Percentiles rank a stretch among this genome's conserved stretches.
phyloP scores from a whole-genome alignment of 805 yeast species.

The Barnettozyma wickerhamii region DNA sequence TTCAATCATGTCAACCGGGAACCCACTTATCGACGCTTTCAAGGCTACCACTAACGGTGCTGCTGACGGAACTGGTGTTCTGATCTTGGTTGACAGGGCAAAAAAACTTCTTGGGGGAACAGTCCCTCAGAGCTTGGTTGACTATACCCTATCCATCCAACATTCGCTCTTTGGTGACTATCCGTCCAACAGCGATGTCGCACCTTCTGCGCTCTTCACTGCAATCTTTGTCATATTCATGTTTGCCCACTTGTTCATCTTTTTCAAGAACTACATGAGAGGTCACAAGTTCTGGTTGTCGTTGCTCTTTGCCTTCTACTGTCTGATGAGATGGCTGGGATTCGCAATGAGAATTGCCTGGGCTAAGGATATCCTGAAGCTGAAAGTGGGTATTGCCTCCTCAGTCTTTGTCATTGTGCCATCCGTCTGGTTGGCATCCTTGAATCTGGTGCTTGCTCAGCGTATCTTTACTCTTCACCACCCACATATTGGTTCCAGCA shows the following conservation, averaged over 20 bases:
- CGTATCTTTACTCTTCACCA: constrained; percentile 75
- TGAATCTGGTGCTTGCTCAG: constrained; percentile 64
- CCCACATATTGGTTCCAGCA: constrained; percentile 59
- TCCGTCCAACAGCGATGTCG: constrained; percentile 48
- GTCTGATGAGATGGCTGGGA: constrained; percentile 51
- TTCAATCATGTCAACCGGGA: not conserved
- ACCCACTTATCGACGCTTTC: constrained; percentile 13
- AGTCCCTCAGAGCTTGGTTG: constrained; percentile 38
- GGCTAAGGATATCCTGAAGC: constrained; percentile 45
- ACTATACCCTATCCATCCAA: constrained; percentile 37
- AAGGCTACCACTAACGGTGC: constrained; percentile 35
- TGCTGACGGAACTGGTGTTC: constrained; percentile 47
- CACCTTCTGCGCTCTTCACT: constrained; percentile 55
- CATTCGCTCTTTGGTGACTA: constrained; percentile 60
- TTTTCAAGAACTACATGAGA: constrained; percentile 42
- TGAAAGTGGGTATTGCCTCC: constrained; percentile 50
- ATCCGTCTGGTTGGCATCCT: constrained; percentile 51
- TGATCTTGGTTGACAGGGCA: constrained; percentile 28
- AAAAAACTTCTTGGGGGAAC: constrained; percentile 34
- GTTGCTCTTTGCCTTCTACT: constrained; percentile 49
- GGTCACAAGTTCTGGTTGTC: constrained; percentile 60
- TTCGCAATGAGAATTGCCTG: constrained; percentile 55
- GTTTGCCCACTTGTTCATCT: constrained; percentile 44
- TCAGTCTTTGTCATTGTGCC: constrained; percentile 55
- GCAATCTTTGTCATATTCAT: constrained; percentile 47